Evolutionary conservation across 345 rosid genomes (phyloP).

Genomic region (Gossypium longicalyx): DNA sequence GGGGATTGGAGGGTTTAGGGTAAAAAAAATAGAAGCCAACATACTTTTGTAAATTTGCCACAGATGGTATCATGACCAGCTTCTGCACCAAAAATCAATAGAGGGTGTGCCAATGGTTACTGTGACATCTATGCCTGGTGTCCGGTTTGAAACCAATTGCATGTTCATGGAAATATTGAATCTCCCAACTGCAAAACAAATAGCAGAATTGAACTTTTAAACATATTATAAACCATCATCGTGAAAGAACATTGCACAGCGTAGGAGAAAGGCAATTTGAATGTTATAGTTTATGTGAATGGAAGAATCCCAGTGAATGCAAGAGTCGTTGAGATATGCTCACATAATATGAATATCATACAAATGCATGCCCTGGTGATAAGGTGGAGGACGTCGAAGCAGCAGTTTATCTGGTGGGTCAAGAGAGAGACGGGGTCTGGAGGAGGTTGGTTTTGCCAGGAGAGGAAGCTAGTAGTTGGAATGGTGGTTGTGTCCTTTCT

Average conservation of each 20-base stretch:
- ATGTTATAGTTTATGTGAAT: slow-evolving; percentile 67
- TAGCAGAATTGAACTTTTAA: slow-evolving; percentile 3
- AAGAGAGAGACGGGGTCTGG: too few species aligned
- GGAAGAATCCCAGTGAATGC: slow-evolving; percentile 70
- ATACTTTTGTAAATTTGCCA: slow-evolving; percentile 54
- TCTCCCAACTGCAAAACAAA: slow-evolving; percentile 61
- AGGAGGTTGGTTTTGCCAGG: too few species aligned
- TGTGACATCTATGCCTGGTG: slow-evolving; percentile 60
- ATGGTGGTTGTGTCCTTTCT: too few species aligned
- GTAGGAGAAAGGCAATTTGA: slow-evolving; percentile 43
- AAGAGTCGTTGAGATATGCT: slow-evolving; percentile 67
- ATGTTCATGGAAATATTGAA: slow-evolving; percentile 75
- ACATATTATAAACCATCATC: background rate
- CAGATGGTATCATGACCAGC: slow-evolving; percentile 72
- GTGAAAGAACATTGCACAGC: background rate
- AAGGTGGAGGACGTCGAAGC: too few species aligned
- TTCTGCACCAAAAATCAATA: slow-evolving; percentile 85
- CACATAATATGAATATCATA: too few species aligned
- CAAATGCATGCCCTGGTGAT: too few species aligned
- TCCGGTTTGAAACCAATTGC: slow-evolving; percentile 66
- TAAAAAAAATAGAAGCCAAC: too few species aligned
- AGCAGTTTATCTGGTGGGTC: too few species aligned
- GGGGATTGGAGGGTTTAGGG: too few species aligned
- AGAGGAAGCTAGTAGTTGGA: too few species aligned
- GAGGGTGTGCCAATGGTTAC: slow-evolving; percentile 72